Conservation (phyloP, 2,329 filamentous ascomycete species). For the Macroventuria anomochaeta region DNA sequence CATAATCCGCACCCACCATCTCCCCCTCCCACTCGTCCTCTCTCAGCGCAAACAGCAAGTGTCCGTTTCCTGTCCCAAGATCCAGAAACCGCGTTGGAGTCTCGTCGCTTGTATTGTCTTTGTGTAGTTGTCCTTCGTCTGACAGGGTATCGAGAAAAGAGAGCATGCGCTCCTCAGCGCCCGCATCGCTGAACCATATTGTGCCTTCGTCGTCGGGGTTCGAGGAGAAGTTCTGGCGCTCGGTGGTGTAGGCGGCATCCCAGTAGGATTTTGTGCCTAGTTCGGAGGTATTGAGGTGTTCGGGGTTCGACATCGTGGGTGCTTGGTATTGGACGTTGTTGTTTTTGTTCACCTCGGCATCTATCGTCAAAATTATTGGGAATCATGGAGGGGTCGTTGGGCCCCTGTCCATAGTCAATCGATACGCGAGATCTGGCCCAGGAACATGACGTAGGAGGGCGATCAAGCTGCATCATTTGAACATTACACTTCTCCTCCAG, state of each 20-base stretch:
- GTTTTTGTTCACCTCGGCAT: constrained; percentile 1
- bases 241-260: constrained; percentile 72
- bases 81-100: constrained; percentile 71
- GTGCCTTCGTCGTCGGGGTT: constrained; percentile 84
- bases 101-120: constrained; percentile 40
- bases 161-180: constrained; percentile 82
- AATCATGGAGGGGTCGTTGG: background rate
- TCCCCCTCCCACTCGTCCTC: constrained; percentile 70
- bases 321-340: background rate
- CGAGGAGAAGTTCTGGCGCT: constrained; percentile 72
- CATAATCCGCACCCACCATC: constrained; percentile 91
- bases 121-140: constrained; percentile 54
- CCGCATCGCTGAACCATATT: constrained; percentile 94
- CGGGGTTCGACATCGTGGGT: constrained; percentile 27
- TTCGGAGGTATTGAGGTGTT: constrained; percentile 72
- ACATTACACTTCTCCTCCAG: background rate
- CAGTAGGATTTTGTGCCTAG: constrained; percentile 79
- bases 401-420: background rate
- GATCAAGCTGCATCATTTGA: background rate
- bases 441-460: background rate
- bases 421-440: background rate
- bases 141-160: constrained; percentile 64
- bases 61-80: constrained; percentile 92
- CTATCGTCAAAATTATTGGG: constrained; percentile 1
- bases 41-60: constrained; percentile 81